Conservation (phyloP, 2,329 filamentous ascomycete genomes). For the Aspergillus pseudoviridinutans region DNA sequence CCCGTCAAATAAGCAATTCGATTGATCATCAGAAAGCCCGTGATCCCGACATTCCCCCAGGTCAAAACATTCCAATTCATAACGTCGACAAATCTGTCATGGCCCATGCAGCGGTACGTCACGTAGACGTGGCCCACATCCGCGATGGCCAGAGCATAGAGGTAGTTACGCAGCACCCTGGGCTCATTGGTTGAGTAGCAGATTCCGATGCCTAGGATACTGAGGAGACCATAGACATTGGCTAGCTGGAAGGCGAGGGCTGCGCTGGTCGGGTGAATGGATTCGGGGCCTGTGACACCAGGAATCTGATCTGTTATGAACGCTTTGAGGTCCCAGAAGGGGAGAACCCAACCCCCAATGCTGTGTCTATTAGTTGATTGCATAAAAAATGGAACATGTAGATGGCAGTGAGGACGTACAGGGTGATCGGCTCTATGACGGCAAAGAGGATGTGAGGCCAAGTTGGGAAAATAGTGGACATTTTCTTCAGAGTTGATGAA, state of each 20-base stretch:
- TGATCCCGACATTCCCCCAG: constrained; percentile 69
- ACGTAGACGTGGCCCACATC: constrained; percentile 66
- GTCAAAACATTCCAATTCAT: constrained; percentile 63
- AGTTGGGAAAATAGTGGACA: constrained; percentile 53
- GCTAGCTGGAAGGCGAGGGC: constrained; percentile 65
- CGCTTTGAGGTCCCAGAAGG: constrained; percentile 55
- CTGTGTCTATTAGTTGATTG: constrained; percentile 37
- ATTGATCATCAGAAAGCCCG: constrained; percentile 55
- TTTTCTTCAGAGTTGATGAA: neutral
- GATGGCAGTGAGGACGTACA: constrained; percentile 46
- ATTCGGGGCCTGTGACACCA: constrained; percentile 22
- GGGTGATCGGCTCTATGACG: constrained; percentile 63
- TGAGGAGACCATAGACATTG: constrained; percentile 65
- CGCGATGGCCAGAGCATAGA: constrained; percentile 60
- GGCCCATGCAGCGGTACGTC: constrained; percentile 57
- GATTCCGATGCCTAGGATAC: constrained; percentile 60
- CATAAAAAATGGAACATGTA: constrained; percentile 1
- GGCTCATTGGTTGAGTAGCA: constrained; percentile 62
- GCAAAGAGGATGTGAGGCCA: constrained; percentile 65
- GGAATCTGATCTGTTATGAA: constrained; percentile 63
- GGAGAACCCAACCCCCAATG: constrained; percentile 55
- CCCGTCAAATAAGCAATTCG: constrained; percentile 58
- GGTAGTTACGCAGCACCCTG: constrained; percentile 63
- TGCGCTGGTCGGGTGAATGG: constrained; percentile 40
- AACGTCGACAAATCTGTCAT: constrained; percentile 51